These are phyloP conservation scores for Colletotrichum tamarilloi DNA, from an alignment of 2,329 filamentous ascomycete genomes.

Conservation along the genomic window DNA sequence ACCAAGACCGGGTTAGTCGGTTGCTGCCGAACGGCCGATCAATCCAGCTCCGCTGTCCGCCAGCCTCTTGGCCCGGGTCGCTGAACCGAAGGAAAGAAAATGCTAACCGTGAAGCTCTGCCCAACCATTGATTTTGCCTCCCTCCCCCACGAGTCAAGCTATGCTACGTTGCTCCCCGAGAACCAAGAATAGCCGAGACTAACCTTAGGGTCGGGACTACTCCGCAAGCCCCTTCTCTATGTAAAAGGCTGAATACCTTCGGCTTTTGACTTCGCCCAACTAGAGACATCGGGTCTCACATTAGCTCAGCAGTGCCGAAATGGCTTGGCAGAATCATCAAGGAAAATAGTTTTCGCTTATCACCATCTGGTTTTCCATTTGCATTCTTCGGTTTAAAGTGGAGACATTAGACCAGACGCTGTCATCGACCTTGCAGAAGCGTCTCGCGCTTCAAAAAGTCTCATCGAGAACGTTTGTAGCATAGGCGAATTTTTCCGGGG, in stretches of 20 bases:
- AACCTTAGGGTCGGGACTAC: not conserved
- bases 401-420: not conserved
- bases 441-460: not conserved
- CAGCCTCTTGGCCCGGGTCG: slow-evolving; percentile 4
- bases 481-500: not conserved
- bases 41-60: slow-evolving; percentile 7
- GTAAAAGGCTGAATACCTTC: not conserved
- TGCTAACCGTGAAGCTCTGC: not conserved
- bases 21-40: slow-evolving; percentile 17
- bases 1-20: slow-evolving; percentile 1
- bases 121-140: not conserved
- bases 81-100: not conserved
- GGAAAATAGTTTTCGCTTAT: not conserved
- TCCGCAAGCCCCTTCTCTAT: too few relatives aligned
- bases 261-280: not conserved
- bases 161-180: not conserved
- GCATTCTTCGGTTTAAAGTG: not conserved
- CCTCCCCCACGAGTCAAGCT: not conserved
- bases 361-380: not conserved
- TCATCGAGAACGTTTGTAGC: not conserved
- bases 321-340: not conserved
- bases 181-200: not conserved
- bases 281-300: not conserved
- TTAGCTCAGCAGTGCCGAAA: not conserved
- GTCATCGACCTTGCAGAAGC: not conserved